phyloP scores from a whole-genome alignment of 371 early-diverging fungal genomes.

The Mortierella sp. region DNA sequence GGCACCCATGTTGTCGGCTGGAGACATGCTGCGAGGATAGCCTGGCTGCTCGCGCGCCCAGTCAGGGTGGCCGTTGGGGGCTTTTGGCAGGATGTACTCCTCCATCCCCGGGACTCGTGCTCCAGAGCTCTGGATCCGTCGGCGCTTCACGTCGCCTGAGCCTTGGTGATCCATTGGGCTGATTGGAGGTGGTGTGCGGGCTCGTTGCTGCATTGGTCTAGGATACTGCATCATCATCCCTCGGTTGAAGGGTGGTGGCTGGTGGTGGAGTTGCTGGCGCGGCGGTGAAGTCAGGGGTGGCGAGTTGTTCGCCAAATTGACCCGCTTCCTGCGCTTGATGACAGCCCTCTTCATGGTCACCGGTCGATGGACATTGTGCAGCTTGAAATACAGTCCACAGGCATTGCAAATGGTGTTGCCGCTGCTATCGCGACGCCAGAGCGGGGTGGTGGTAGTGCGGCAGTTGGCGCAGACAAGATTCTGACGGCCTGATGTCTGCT shows the following conservation, averaged over 20 bases:
- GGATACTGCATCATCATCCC: slow-evolving; percentile 44
- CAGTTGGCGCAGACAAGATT: slow-evolving; percentile 82
- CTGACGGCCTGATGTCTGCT: slow-evolving; percentile 59
- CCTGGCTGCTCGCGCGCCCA: slow-evolving; percentile 23
- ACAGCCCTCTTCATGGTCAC: slow-evolving; percentile 84
- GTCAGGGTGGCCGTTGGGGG: slow-evolving; percentile 33
- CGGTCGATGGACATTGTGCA: slow-evolving; percentile 82
- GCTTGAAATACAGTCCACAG: slow-evolving; percentile 87
- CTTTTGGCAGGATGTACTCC: slow-evolving; percentile 34
- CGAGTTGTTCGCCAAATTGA: slow-evolving; percentile 53
- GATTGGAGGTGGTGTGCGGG: slow-evolving; percentile 29
- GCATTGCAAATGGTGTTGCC: slow-evolving; percentile 89
- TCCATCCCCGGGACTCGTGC: slow-evolving; percentile 19
- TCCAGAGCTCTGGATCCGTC: slow-evolving; percentile 26
- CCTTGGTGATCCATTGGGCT: slow-evolving; percentile 19
- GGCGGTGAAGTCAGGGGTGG: slow-evolving; percentile 38
- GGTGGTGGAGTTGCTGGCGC: slow-evolving; percentile 16
- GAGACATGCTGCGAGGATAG: slow-evolving; percentile 45
- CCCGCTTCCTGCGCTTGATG: slow-evolving; percentile 86
- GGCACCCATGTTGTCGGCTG: slow-evolving; percentile 27
- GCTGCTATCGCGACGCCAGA: slow-evolving; percentile 87
- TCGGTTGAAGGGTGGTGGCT: slow-evolving; percentile 31
- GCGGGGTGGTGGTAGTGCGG: slow-evolving; percentile 83
- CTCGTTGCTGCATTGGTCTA: slow-evolving; percentile 29
- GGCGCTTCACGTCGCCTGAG: slow-evolving; percentile 30